Evolutionary conservation across 2,329 filamentous ascomycete species (phyloP).

Genomic region (Fusarium sp.): DNA sequence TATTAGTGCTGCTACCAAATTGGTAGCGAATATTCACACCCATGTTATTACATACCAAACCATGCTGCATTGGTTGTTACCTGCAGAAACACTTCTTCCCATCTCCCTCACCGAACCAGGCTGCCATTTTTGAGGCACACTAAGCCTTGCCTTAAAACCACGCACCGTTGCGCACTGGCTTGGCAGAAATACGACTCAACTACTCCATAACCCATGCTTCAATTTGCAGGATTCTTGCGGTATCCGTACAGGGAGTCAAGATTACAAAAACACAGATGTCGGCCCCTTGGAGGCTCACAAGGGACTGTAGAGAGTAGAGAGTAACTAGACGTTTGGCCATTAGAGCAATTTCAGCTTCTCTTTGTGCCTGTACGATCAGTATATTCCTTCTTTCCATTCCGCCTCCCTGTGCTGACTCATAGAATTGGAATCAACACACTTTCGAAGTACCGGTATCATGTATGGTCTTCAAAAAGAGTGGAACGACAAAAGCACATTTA

Average conservation of each 20-base stretch:
- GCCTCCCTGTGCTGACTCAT: background rate
- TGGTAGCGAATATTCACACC: background rate
- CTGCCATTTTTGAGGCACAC: constrained; percentile 15
- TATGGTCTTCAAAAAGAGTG: background rate
- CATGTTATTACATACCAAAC: constrained; percentile 31
- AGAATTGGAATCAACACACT: background rate
- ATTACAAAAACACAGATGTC: background rate
- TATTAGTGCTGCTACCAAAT: constrained; percentile 5
- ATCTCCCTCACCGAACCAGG: constrained; percentile 30
- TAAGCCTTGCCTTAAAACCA: constrained; percentile 7
- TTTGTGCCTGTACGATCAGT: background rate
- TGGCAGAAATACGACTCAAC: background rate
- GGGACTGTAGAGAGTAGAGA: too few species aligned
- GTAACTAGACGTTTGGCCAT: background rate
- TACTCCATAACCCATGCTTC: background rate
- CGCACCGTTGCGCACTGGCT: constrained; percentile 8
- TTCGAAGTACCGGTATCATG: background rate
- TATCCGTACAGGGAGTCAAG: background rate
- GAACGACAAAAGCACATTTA: background rate
- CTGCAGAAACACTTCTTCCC: constrained; percentile 38
- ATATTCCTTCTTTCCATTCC: background rate
- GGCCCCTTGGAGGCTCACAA: background rate
- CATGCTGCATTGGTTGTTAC: constrained; percentile 41
- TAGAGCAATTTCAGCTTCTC: background rate
- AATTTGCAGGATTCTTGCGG: background rate